Base-by-base conservation (phyloP, 106 monocot species). In the Vanilla planifolia region DNA sequence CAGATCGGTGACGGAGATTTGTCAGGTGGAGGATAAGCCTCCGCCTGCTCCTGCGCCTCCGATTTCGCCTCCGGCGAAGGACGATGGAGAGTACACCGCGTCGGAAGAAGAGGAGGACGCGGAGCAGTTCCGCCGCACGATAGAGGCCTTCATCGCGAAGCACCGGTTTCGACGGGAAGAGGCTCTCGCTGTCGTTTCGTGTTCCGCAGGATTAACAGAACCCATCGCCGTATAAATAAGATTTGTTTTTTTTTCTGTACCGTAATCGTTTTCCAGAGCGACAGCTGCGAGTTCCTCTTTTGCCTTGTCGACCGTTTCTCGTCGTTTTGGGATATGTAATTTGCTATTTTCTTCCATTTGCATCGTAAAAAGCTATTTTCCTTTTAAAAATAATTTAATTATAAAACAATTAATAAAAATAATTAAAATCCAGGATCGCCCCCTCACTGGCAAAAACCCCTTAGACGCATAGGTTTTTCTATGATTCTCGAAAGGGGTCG, bases 61-160 rank as follows among this genome's bases (percentile, higher is more conserved):
- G 14, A 5, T 4, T 16, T 56, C 45, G 2, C 50, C 13, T n/a
- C 69, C 51, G 21, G 66, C 20, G 37, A 6, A 19, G 15, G 59
- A 14, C 30, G 69, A 22, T n/a, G 64, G 19, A 40, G 69, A 56
- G 44, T n/a, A n/a, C n/a, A n/a, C n/a, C n/a, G n/a, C n/a, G n/a
- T n/a, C n/a, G n/a, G n/a, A n/a, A n/a, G 41, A 15, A 39, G 55
- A 43, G 57, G 75, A 77, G 51, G 82, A 78, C 19, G 77, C 40
- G 24, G 82, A 77, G 34, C 75, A 73, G 75, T 87, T 87, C 62
- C 51, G 82, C 64, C 46, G 73, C 15, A 70, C 59, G 53, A 47
- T 87, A 0, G 87, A 87, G 71, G 79, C 65, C 45, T 87, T 82
- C 66, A 87, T 87, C 26, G 79, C 75, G 57, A 79, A 76, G 79